Evolutionary conservation across 352 stramenopile species (phyloP).

Genomic region (Peronosclerospora sorghi): DNA sequence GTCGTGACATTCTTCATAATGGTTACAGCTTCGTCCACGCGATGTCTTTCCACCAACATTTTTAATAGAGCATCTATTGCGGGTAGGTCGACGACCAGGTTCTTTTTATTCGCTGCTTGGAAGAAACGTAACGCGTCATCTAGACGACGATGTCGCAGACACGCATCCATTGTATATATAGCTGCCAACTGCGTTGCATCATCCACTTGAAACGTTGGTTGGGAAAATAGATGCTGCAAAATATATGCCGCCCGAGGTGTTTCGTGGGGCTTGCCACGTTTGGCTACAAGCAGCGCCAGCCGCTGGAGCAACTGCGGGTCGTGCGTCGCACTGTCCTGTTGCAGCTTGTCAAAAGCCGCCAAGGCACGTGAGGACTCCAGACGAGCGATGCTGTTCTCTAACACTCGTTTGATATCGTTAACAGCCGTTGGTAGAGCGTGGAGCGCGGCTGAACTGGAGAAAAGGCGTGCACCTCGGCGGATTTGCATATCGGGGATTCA

Average conservation of each 20-base stretch:
- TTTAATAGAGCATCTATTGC: conserved; percentile 37
- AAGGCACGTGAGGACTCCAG: conserved; percentile 29
- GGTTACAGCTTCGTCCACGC: conserved; percentile 30
- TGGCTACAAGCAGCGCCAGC: conserved; percentile 53
- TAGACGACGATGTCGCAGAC: conserved; percentile 35
- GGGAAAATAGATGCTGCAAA: conserved; percentile 11
- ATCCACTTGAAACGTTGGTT: conserved; percentile 30
- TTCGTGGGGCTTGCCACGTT: conserved; percentile 23
- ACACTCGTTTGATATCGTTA: too few species aligned
- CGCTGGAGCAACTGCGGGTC: conserved; percentile 32
- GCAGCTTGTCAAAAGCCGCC: conserved; percentile 35
- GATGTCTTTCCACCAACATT: conserved; percentile 26
- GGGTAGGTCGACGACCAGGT: conserved; percentile 45
- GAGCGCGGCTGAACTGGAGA: too few species aligned
- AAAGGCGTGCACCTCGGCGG: too few species aligned
- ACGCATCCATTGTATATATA: conserved; percentile 60
- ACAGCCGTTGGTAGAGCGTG: too few species aligned
- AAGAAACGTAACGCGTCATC: conserved; percentile 42
- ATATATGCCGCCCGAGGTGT: conserved; percentile 26
- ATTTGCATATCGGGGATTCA: too few species aligned
- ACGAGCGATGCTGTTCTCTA: conserved; percentile 26
- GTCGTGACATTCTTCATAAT: conserved; percentile 29
- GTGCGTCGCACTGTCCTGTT: conserved; percentile 7
- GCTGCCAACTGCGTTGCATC: conserved; percentile 52
- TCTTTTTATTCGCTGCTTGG: conserved; percentile 28